Conservation (phyloP, 2,329 filamentous ascomycete genomes). For the Aquanectria penicillioides region DNA sequence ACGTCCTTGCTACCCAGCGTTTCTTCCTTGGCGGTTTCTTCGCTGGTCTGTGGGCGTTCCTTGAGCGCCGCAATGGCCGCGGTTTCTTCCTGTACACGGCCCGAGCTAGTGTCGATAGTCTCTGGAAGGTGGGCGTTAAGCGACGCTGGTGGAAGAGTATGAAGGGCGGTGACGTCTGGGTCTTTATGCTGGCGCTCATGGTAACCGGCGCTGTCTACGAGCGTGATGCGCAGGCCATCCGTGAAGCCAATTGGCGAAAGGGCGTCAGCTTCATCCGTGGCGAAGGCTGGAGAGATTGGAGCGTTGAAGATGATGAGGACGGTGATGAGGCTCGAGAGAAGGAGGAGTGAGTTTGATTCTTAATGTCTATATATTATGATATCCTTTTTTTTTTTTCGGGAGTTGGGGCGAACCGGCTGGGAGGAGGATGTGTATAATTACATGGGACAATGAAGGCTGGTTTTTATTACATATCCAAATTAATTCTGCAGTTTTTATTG, state of each 20-base stretch:
- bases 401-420: conserved; percentile 26
- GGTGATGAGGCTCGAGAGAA: conserved; percentile 50
- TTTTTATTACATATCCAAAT: no score
- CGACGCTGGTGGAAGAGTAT: conserved; percentile 86
- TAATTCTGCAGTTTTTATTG: no score
- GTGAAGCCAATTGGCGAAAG: conserved; percentile 75
- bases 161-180: conserved; percentile 82
- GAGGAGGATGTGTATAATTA: conserved; percentile 6
- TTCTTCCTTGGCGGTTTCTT: conserved; percentile 91
- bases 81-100: conserved; percentile 82
- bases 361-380: conserved; percentile 35
- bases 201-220: conserved; percentile 83
- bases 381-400: conserved; percentile 24
- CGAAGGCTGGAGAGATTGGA: conserved; percentile 79
- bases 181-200: conserved; percentile 84
- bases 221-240: conserved; percentile 72
- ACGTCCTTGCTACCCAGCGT: conserved; percentile 80
- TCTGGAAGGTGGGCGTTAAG: conserved; percentile 97
- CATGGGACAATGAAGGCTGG: conserved; percentile 20
- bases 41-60: conserved; percentile 85
- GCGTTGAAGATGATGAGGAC: conserved; percentile 61
- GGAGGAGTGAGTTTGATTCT: conserved; percentile 33
- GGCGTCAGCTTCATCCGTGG: conserved; percentile 78
- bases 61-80: conserved; percentile 73
- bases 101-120: conserved; percentile 79